These are phyloP conservation scores for Clitoria ternatea DNA, from an alignment of 306 rosid species.

Conservation along the genomic window DNA sequence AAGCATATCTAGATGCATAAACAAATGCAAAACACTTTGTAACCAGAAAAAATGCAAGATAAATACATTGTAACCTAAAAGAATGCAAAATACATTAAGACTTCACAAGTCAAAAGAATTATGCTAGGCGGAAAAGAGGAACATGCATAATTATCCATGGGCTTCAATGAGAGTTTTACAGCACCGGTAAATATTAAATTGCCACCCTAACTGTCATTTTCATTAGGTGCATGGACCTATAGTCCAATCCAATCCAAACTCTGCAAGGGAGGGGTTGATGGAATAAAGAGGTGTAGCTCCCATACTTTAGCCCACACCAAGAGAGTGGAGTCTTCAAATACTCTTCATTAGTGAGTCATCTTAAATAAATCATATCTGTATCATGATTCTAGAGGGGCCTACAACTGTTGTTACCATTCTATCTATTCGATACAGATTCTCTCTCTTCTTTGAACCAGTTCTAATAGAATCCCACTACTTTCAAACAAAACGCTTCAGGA, in stretches of 20 bases:
- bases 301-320: neutral
- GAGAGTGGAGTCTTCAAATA: neutral
- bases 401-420: neutral
- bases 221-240: neutral
- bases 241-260: neutral
- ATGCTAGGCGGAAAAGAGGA: neutral
- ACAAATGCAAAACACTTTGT: neutral
- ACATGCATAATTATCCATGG: neutral
- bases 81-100: too few relatives aligned
- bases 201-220: neutral
- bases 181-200: neutral
- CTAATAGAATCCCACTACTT: neutral
- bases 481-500: neutral
- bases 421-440: neutral
- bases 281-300: neutral
- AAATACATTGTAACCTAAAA: neutral
- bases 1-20: conserved; percentile 14
- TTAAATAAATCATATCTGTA: neutral
- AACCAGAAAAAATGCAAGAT: neutral
- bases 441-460: neutral
- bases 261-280: neutral
- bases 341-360: neutral
- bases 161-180: neutral
- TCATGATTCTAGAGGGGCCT: neutral
- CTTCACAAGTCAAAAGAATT: conserved; percentile 15